phyloP scores from a whole-genome alignment of 176 grass and related monocot species.

The Oryza australiensis region DNA sequence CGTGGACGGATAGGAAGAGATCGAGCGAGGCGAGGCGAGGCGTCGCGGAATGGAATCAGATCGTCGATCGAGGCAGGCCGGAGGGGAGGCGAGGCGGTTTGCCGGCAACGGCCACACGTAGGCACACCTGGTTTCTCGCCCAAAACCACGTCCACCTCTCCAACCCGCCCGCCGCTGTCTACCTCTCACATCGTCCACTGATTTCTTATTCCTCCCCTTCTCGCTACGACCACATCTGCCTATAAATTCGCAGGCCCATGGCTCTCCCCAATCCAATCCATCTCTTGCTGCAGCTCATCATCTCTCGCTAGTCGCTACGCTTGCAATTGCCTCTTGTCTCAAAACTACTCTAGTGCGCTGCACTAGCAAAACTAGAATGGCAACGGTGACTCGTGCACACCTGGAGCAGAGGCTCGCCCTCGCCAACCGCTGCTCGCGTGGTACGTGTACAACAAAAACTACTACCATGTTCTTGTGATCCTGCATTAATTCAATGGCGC shows the following conservation, averaged over 20 bases:
- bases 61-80: too few species aligned
- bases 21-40: not conserved
- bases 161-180: not conserved
- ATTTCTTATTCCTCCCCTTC: too few species aligned
- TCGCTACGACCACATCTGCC: too few species aligned
- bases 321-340: too few species aligned
- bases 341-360: too few species aligned
- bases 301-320: too few species aligned
- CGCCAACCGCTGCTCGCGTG: slow-evolving; percentile 68
- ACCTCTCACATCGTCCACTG: too few species aligned
- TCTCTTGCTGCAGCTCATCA: not conserved
- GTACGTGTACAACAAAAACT: not conserved
- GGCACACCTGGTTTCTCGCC: not conserved
- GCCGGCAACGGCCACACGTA: too few species aligned
- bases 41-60: too few species aligned
- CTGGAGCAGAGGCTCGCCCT: slow-evolving; percentile 72
- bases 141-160: slow-evolving; percentile 29
- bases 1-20: not conserved
- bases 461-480: too few species aligned
- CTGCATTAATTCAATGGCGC: too few species aligned
- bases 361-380: slow-evolving; percentile 9
- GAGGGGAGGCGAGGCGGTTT: too few species aligned
- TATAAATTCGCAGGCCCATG: not conserved
- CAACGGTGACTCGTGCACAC: slow-evolving; percentile 44
- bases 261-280: not conserved